Conservation (phyloP, 2,329 filamentous ascomycete species). For the Fusarium sp. region DNA sequence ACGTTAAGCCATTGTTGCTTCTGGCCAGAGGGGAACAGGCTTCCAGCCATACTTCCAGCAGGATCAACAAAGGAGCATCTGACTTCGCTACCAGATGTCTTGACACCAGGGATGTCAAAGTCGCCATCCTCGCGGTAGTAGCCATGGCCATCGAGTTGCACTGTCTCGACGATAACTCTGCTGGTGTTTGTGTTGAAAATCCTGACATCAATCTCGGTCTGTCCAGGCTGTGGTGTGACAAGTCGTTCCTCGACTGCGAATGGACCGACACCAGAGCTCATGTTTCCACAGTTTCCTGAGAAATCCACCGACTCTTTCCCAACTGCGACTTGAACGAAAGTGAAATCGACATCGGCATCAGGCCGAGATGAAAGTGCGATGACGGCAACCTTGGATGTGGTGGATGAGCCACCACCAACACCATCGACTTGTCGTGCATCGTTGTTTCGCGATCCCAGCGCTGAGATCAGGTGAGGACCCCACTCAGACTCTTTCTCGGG, state of each 20-base stretch:
- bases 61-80: constrained; percentile 71
- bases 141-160: constrained; percentile 62
- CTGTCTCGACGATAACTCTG: constrained; percentile 67
- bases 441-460: constrained; percentile 64
- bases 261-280: constrained; percentile 71
- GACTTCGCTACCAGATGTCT: constrained; percentile 65
- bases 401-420: constrained; percentile 71
- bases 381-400: constrained; percentile 72
- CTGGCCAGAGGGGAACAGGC: constrained; percentile 69
- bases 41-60: constrained; percentile 71
- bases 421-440: constrained; percentile 73
- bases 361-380: constrained; percentile 58
- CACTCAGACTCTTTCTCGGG: constrained; percentile 62
- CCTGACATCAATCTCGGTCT: constrained; percentile 53
- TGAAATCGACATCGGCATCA: constrained; percentile 70
- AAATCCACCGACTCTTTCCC: constrained; percentile 68
- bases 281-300: constrained; percentile 74
- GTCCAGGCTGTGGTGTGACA: constrained; percentile 46
- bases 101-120: constrained; percentile 72
- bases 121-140: constrained; percentile 62
- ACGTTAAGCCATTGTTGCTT: constrained; percentile 53
- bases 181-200: constrained; percentile 75
- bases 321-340: constrained; percentile 72
- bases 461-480: constrained; percentile 65
- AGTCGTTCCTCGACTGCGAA: constrained; percentile 68